Evolutionary conservation across 352 stramenopile genomes (phyloP), one percentile per base, ranked within the genome.

Genomic region (Plasmopara halstedii): DNA sequence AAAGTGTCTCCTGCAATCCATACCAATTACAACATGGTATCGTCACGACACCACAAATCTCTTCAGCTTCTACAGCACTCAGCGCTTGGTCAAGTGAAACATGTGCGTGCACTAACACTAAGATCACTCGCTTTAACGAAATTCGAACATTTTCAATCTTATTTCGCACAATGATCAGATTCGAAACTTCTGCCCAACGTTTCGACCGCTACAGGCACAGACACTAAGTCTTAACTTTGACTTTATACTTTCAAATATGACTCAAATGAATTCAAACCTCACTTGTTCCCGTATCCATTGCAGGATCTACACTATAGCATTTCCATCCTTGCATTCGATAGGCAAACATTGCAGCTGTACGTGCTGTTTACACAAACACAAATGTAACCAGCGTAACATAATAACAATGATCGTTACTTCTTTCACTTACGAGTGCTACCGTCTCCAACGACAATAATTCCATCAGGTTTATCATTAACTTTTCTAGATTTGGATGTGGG

Each of bases 11-110:
- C 35, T 91, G 80, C 15, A 73, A 53, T 10, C 73, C 70, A 42
- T 88, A 91, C 80, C 80, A 91, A 44, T 91, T 91, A 50, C 80
- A 91, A 53, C 80, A 91, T 13, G 76, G 80, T 25, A 88, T 55
- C 22, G 80, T 88, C 6, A 88, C 64, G 4, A 88, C 70, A 5
- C 73, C 80, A 15, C 70, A 70, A 20, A 88, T 32, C 14, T 69
- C 22, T 7, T 85, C 67, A 6, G 76, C 76, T 25, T 85, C 64
- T 15, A 91, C 64, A 2, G 76, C 72, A 27, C 64, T 65, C 39
- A 91, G 41, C 2, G 76, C 76, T 50, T 91, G 80, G 11, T 75
- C 66, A 18, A 91, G 49, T 37, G 80, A 86, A 55, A 91, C 74
- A 40, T 91, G 80, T 0, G 80, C 76, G 34, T 88, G 80, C n/a